phyloP scores from a whole-genome alignment of 768 basidiomycete genomes.

The Phaeolepiota aurea region DNA sequence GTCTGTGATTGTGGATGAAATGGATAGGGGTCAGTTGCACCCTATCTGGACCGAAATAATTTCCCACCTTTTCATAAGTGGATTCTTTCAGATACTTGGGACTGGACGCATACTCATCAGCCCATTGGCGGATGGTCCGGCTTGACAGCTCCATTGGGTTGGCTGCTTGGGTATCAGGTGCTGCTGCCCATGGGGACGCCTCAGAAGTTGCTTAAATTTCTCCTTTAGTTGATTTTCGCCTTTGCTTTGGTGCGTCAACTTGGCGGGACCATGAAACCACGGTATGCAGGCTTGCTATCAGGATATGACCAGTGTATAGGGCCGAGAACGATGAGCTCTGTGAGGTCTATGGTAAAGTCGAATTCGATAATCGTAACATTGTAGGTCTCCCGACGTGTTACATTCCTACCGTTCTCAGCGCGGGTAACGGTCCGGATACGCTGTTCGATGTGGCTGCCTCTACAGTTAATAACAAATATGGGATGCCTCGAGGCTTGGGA shows the following conservation, averaged over 20 bases:
- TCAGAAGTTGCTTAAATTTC: slow-evolving; percentile 29
- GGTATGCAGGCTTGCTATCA: slow-evolving; percentile 50
- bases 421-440: slow-evolving; percentile 30
- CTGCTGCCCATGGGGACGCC: slow-evolving; percentile 26
- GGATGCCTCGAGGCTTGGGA: slow-evolving; percentile 41
- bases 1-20: too few relatives aligned
- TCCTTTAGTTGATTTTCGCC: slow-evolving; percentile 23
- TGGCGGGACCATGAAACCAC: slow-evolving; percentile 50
- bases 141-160: slow-evolving; percentile 33
- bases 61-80: slow-evolving; percentile 36
- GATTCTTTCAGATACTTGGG: slow-evolving; percentile 51
- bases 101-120: slow-evolving; percentile 51
- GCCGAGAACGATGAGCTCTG: slow-evolving; percentile 26
- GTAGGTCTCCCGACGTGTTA: slow-evolving; percentile 32
- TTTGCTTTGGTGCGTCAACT: slow-evolving; percentile 28
- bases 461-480: slow-evolving; percentile 33
- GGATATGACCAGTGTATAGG: slow-evolving; percentile 45
- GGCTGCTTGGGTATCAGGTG: slow-evolving; percentile 31
- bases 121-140: slow-evolving; percentile 44
- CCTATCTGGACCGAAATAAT: too few relatives aligned
- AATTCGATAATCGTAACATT: slow-evolving; percentile 53
- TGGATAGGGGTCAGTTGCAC: too few relatives aligned
- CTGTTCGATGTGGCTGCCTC: slow-evolving; percentile 50
- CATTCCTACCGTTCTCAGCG: slow-evolving; percentile 12
- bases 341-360: slow-evolving; percentile 42